Evolutionary conservation across 2,329 filamentous ascomycete genomes (phyloP), one percentile per base, ranked within the genome.

Genomic region (Sarocladium strictum): DNA sequence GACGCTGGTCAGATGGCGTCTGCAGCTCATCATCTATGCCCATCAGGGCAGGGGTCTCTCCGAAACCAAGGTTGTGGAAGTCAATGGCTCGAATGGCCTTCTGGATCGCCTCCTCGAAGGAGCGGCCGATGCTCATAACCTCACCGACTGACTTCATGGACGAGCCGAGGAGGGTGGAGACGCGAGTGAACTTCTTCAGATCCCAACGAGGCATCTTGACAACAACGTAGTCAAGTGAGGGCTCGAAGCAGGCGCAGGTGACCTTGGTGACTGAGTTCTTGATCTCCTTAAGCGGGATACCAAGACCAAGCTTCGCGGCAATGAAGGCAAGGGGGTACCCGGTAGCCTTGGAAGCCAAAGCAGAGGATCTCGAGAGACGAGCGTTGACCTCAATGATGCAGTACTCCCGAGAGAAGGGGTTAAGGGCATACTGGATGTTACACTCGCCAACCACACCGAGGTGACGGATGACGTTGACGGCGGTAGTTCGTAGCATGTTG

Each of bases 111-210:
- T 99, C 94, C 72, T 99, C 94, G 63, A 99, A 99, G 1, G 89
- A 96, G 61, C 94, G 80, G 55, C 94, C 94, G 62, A 99, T 97
- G 65, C 89, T 93, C 94, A 99, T 97, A 61, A 99, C 94, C 70
- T 99, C 94, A 66, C 94, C 94, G 53, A 99, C 92, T 81, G 90
- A 96, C 86, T 97, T 99, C 94, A 99, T 99, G 12, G 93, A 96
- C 2, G 94, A 97, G 27, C 92, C 93, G 23, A 99, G 86, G 67
- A 95, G 87, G 1, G 92, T 97, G 3, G 93, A 97, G 21, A 97
- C 94, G 61, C 94, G 86, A 26, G 90, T 96, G 73, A 99, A 99
- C 76, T 99, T 99, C 80, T 97, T 97, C 66, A 99, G 74, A 74
- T 99, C 94, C 94, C 94, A 99, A 63, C 94, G 84, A 47, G 94